phyloP scores from a whole-genome alignment of 164 flowering plant genomes.

The Annona squamosa region DNA sequence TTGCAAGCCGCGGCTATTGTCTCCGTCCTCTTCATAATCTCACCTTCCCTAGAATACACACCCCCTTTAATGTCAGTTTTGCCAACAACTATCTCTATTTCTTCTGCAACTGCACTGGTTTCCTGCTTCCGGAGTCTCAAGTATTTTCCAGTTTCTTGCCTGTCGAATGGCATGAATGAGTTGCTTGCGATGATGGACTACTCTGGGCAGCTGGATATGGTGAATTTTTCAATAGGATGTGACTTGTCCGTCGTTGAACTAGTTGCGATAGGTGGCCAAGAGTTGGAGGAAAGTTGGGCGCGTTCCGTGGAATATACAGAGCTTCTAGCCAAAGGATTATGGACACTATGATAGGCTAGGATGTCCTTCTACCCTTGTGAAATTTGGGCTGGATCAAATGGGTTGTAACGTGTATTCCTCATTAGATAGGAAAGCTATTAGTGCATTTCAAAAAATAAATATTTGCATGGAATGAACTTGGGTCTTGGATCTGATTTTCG shows the following conservation, averaged over 20 bases:
- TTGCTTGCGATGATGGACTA: constrained; percentile 31
- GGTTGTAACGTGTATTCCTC: too few relatives aligned
- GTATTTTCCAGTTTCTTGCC: constrained; percentile 11
- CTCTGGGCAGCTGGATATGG: background rate
- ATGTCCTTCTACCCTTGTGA: too few relatives aligned
- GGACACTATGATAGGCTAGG: constrained; percentile 22
- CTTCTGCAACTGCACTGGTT: constrained; percentile 31
- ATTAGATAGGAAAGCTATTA: too few relatives aligned
- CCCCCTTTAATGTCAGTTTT: constrained; percentile 19
- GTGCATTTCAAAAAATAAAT: too few relatives aligned
- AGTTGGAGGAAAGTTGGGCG: background rate
- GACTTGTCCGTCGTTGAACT: background rate
- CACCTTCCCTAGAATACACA: constrained; percentile 17
- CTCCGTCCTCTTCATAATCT: constrained; percentile 36
- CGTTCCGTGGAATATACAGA: constrained; percentile 3
- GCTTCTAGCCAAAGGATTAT: constrained; percentile 35
- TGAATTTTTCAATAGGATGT: background rate
- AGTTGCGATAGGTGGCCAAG: background rate
- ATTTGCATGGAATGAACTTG: too few relatives aligned
- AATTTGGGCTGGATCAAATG: too few relatives aligned
- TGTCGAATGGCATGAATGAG: constrained; percentile 11
- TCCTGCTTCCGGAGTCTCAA: constrained; percentile 4
- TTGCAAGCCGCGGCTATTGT: constrained; percentile 15
- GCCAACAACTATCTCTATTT: constrained; percentile 21
- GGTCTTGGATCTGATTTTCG: too few relatives aligned